Conservation (phyloP, 345 rosid species). For the Citrus sinensis region DNA sequence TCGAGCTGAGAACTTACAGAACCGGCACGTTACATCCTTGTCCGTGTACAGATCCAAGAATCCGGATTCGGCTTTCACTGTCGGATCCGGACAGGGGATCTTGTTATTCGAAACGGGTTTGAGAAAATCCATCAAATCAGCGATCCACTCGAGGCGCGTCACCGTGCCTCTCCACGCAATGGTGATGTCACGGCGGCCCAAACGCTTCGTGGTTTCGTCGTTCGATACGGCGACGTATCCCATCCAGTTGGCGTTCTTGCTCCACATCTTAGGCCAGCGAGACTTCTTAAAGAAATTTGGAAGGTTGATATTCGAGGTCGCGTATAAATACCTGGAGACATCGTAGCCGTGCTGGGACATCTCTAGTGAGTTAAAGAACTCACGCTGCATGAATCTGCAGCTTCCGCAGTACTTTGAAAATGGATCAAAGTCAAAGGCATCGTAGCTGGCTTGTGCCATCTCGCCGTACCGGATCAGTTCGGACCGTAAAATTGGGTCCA, state of each 20-base stretch:
- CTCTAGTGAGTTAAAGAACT: conserved; percentile 52
- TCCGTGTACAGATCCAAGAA: conserved; percentile 77
- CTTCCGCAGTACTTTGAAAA: conserved; percentile 73
- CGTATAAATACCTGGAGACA: conserved; percentile 65
- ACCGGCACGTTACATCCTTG: conserved; percentile 54
- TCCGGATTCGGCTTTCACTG: conserved; percentile 77
- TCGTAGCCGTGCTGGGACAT: conserved; percentile 50
- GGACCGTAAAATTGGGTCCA: conserved; percentile 70
- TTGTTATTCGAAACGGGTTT: conserved; percentile 43
- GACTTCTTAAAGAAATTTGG: conserved; percentile 83
- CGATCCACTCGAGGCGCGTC: conserved; percentile 70
- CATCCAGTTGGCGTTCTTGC: conserved; percentile 81
- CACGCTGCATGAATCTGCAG: conserved; percentile 51
- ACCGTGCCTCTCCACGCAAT: conserved; percentile 87
- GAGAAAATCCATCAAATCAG: conserved; percentile 71
- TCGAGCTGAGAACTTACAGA: conserved; percentile 63
- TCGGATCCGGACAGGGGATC: conserved; percentile 63
- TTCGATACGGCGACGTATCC: conserved; percentile 79
- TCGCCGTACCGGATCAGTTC: conserved; percentile 89
- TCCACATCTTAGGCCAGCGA: conserved; percentile 85
- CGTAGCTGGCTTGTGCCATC: conserved; percentile 84
- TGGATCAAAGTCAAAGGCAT: conserved; percentile 78
- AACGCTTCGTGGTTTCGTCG: conserved; percentile 36
- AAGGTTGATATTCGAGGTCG: conserved; percentile 67
- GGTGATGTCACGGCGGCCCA: conserved; percentile 74